Evolutionary conservation across 345 rosid genomes (phyloP).

Genomic region (Rhizophora mangle): DNA sequence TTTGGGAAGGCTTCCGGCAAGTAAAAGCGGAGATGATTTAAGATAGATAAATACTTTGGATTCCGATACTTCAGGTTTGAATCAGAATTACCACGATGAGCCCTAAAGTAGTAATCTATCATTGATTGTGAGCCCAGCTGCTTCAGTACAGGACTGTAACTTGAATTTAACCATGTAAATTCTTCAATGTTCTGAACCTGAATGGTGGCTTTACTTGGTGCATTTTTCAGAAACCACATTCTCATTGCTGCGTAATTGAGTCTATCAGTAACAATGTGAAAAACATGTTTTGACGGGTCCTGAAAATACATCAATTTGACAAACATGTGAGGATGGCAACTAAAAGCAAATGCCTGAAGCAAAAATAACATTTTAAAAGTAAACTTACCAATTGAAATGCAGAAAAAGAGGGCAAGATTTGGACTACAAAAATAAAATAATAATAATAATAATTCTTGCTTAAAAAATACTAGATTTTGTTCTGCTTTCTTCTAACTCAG

Average conservation of each 20-base stretch:
- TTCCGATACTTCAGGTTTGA: constrained; percentile 84
- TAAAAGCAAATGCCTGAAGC: background rate
- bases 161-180: constrained; percentile 85
- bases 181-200: constrained; percentile 95
- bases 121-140: constrained; percentile 82
- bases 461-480: no score
- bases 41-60: constrained; percentile 91
- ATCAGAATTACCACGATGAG: constrained; percentile 71
- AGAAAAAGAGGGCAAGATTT: background rate
- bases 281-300: constrained; percentile 84
- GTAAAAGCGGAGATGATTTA: constrained; percentile 97
- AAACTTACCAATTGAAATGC: background rate
- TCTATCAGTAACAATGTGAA: constrained; percentile 89
- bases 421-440: no score
- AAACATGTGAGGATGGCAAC: constrained; percentile 18
- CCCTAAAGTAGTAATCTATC: constrained; percentile 90
- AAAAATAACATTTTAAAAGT: background rate
- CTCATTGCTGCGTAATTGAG: constrained; percentile 98
- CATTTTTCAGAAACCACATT: constrained; percentile 94
- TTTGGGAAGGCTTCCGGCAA: constrained; percentile 93
- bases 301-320: constrained; percentile 38
- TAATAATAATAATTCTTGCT: no score
- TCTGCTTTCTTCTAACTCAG: background rate
- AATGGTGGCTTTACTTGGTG: constrained; percentile 71
- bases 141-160: constrained; percentile 96